Base-by-base conservation (phyloP, 2,329 filamentous ascomycete genomes). In the Diaporthe eres region DNA sequence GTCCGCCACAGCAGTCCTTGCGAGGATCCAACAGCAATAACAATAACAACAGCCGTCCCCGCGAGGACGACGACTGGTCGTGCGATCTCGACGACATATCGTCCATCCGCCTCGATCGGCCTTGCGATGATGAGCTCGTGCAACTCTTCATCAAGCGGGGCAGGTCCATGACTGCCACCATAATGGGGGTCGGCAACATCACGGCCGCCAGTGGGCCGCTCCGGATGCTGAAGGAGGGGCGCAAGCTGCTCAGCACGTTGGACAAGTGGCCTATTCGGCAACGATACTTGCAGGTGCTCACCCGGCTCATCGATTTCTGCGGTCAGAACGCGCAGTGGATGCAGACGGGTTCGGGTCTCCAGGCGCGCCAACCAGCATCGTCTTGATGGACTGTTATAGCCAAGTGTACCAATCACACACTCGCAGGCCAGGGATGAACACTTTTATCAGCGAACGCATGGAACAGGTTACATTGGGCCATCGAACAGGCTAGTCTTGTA, bases 51-150 rank as follows among this genome's bases (percentile, higher is more conserved):
- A 13, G 12, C 15, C 60, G 39, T 15, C 47, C 63, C 10, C 76
- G 39, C 34, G 74, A 76, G 34, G 68, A 72, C 12, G 70, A 37
- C 37, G 74, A 75, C 25, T 65, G 25, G 73, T 53, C 63, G 4
- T 67, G 49, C 31, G 71, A 76, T 17, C 19, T 76, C 25, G 74
- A 76, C 3, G 75, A 73, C 31, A 83, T 85, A 1, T 82, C 81
- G 1, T 86, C 86, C n/a, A 87, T 90, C 58, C 85, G 87, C 47
- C 83, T 91, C 0, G 89, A 91, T 75, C 83, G 88, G 10, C 89
- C 89, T 0, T 85, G 85, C 3, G 88, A 90, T 77, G 89, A 90
- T 79, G 88, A 90, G 78, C 82, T 90, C 28, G 88, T 90, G 1
- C 89, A 90, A 78, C 81, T 87, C 15, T 91, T 88, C 79, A 87